Base-by-base conservation (phyloP, 2,329 filamentous ascomycete genomes). In the Leptographium galeiforme region DNA sequence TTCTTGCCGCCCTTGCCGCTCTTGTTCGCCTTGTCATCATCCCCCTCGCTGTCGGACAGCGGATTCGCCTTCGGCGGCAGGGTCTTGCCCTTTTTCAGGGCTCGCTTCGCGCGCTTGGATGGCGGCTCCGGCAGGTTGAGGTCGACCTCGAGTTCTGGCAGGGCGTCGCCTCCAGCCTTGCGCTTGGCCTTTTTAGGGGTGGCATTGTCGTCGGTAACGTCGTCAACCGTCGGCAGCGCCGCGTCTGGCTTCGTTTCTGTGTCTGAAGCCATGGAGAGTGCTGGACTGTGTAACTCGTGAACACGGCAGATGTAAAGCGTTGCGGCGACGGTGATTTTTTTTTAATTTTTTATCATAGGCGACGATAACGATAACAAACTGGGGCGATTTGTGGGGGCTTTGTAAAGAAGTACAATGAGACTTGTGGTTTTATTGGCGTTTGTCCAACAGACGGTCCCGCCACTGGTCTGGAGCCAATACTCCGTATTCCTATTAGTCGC, bases 81-180 rank as follows among this genome's bases (percentile, higher is more conserved):
- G 2, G 75, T 64, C 65, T 86, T 87, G 59, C 81, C 81, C 71
- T 95, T 96, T 69, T 96, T 97, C 55, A 94, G 80, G 57, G 84
- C 84, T 65, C 93, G 89, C 61, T 89, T 81, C 57, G 88, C 89
- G 66, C 93, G 94, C 69, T 97, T 98, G 38, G 93, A 97, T 1
- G 89, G 88, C 19, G 93, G 93, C 64, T 97, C 90, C 32, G 93
- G 93, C n/a, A 87, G 82, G 58, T 74, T 76, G 57, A 98, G 72
- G 66, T 98, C 88, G 65, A 98, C 89, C 67, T 95, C 89, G 63
- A 98, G 85, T 62, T 90, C 86, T 48, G 83, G 78, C 53, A 77
- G 67, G 33, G 52, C 53, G 47, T 33, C 47, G 33, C 49, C 50
- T 53, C 74, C 70, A 50, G 48, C 55, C 69, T 91, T 93, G 68